Evolutionary conservation across 1,139 yeast species (phyloP).

Genomic region (Yamadazyma sp.): DNA sequence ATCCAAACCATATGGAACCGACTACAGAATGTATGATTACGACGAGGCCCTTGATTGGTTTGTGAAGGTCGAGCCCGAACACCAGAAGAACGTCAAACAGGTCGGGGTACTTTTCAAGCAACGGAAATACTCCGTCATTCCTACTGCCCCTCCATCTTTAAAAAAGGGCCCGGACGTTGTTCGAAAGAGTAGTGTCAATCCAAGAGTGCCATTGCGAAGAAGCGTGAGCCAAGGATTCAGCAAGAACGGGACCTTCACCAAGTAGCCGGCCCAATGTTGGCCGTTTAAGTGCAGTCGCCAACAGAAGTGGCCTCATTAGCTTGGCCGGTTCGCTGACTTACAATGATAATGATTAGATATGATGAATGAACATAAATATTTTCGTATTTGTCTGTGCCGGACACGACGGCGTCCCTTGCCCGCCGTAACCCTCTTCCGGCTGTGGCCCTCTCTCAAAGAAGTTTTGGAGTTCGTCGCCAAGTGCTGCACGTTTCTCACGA

Average conservation of each 20-base stretch:
- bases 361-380: neutral
- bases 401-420: too few relatives aligned
- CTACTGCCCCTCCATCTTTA: constrained; percentile 64
- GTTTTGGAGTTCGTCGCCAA: too few relatives aligned
- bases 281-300: too few relatives aligned
- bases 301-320: too few relatives aligned
- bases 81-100: constrained; percentile 58
- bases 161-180: constrained; percentile 10
- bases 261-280: too few relatives aligned
- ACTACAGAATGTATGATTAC: constrained; percentile 85
- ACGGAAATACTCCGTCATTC: constrained; percentile 68
- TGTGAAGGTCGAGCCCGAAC: constrained; percentile 67
- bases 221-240: constrained; percentile 17
- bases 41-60: constrained; percentile 81
- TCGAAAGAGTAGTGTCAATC: constrained; percentile 6
- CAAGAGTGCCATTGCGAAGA: constrained; percentile 9
- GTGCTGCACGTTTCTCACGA: too few relatives aligned
- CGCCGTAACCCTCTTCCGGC: too few relatives aligned
- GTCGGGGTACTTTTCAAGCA: constrained; percentile 67
- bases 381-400: neutral
- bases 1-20: constrained; percentile 93
- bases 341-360: neutral
- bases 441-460: too few relatives aligned
- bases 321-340: neutral
- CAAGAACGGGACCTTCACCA: neutral